phyloP scores from a whole-genome alignment of 148 eudicot genomes.

The Talinum fruticosum region DNA sequence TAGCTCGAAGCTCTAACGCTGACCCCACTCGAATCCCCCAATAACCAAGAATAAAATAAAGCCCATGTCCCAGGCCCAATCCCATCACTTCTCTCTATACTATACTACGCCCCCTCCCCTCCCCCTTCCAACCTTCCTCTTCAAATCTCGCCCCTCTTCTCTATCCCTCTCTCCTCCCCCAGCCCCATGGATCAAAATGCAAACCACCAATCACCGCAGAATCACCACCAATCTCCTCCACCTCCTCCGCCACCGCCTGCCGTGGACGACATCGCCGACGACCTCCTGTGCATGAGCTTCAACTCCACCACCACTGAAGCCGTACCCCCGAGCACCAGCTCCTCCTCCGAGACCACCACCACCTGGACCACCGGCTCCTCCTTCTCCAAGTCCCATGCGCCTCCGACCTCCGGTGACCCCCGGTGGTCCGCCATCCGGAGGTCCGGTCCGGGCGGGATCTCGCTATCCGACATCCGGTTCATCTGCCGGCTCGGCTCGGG shows the following conservation, averaged over 20 bases:
- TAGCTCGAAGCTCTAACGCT: neutral
- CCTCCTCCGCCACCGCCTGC: constrained; percentile 24
- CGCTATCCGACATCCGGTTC: constrained; percentile 70
- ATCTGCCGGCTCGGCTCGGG: constrained; percentile 81
- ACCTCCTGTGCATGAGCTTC: constrained; percentile 76
- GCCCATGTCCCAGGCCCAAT: constrained; percentile 23
- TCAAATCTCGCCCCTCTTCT: neutral
- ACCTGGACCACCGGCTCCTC: constrained; percentile 24
- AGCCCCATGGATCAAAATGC: constrained; percentile 25
- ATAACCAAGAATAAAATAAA: neutral
- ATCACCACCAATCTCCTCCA: neutral
- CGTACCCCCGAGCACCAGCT: constrained; percentile 3
- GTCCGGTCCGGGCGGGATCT: constrained; percentile 18
- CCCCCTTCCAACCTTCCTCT: too few species aligned
- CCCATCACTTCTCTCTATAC: neutral
- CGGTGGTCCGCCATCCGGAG: constrained; percentile 16
- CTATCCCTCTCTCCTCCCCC: neutral
- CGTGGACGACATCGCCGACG: constrained; percentile 50
- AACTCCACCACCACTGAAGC: constrained; percentile 63
- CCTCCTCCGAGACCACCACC: neutral
- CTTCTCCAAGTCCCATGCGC: constrained; percentile 34
- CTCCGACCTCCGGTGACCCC: constrained; percentile 29
- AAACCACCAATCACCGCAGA: neutral
- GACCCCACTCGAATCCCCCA: constrained; percentile 7
- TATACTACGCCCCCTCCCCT: too few species aligned